Base-by-base conservation (phyloP, 2,329 filamentous ascomycete species). In the Penicillium sp. region DNA sequence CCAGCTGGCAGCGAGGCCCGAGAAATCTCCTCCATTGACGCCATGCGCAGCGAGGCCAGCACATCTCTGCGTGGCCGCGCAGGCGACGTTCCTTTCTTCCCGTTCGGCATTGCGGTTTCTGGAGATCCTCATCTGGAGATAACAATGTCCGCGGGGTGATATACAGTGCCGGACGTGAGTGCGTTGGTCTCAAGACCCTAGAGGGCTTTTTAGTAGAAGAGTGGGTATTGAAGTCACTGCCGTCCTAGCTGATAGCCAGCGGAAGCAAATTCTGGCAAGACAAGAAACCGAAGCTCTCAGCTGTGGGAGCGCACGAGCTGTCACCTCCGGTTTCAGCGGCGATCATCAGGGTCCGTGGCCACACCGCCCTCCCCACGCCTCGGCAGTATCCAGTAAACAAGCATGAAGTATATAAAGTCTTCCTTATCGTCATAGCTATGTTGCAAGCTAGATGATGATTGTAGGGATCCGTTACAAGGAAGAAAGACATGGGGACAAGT, bases 1-100 rank as follows among this genome's bases (percentile, higher is more conserved):
- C 91, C 91, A 75, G 91, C 92, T 63, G 94, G 94, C 36, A 98
- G 83, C 41, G 87, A 83, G 24, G 93, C 86, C 77, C 91, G 92
- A 40, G 85, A 83, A 56, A 91, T 87, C 59, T 93, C 69, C 61
- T 75, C 81, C 82, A 97, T 91, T 75, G 91, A 87, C 19, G 92
- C 89, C 64, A 89, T 88, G 70, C 89, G 89, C 68, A 98, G 81
- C 46, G 91, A 90, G 60, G 87, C 86, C 70, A 97, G 82, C 67
- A 96, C 79, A 75, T 85, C 77, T 66, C 75, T 75, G 63, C 77
- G 75, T 35, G 77, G 75, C 59, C 70, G 72, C 40, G 62, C 71
- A 55, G 69, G 70, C 54, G 69, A 61, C 49, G 64, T 66, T 52
- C 74, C 76, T 72, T 81, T 80, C 72, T 78, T 82, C 70, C 78